These are phyloP conservation scores for Aschersonia sp. DNA, from an alignment of 2,329 filamentous ascomycete genomes.

Conservation along the genomic window DNA sequence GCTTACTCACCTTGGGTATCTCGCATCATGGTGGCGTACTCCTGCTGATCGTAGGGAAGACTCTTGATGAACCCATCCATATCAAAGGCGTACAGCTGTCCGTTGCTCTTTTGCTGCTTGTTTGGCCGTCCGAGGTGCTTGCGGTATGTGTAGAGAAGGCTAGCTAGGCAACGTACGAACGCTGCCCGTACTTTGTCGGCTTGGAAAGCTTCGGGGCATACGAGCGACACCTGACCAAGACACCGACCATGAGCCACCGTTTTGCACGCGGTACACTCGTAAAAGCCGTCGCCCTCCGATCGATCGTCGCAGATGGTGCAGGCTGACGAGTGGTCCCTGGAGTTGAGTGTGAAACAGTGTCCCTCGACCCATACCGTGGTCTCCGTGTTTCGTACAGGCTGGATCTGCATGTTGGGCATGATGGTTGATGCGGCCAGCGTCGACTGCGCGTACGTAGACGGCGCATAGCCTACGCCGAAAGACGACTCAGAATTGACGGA, in stretches of 20 bases:
- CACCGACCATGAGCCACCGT: conserved; percentile 44
- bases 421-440: conserved; percentile 74
- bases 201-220: conserved; percentile 49
- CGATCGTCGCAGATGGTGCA: conserved; percentile 69
- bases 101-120: conserved; percentile 44
- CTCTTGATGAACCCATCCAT: conserved; percentile 52
- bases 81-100: conserved; percentile 49
- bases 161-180: conserved; percentile 52
- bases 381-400: conserved; percentile 65
- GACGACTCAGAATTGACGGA: conserved; percentile 55
- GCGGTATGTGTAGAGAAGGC: conserved; percentile 50
- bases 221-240: conserved; percentile 46
- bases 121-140: conserved; percentile 46
- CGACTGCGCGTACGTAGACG: conserved; percentile 75
- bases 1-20: conserved; percentile 46
- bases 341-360: conserved; percentile 59
- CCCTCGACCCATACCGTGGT: conserved; percentile 75
- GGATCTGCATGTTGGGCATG: conserved; percentile 72
- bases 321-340: conserved; percentile 41
- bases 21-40: conserved; percentile 48
- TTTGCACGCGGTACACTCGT: conserved; percentile 55
- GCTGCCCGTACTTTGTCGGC: conserved; percentile 46
- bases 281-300: conserved; percentile 57
- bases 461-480: conserved; percentile 57
- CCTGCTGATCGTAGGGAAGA: conserved; percentile 50